Base-by-base conservation (phyloP, 1,284 basidiomycete species). In the Phellinidium pouzarii region DNA sequence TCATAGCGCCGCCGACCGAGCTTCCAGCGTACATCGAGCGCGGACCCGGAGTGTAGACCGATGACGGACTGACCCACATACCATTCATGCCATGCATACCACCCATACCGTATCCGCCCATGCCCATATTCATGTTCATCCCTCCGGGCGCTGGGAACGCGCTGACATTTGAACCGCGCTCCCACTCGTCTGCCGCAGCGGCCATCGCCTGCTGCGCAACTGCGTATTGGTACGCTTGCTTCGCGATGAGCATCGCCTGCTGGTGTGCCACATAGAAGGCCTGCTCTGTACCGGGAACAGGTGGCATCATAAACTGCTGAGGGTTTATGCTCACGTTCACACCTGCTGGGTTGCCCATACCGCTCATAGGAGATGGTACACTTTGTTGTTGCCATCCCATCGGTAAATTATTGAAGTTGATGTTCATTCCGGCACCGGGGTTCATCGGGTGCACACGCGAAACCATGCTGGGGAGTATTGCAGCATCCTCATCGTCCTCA, bases 171-270 rank as follows among this genome's bases (percentile, higher is more conserved):
- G 86, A 88, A 8, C 80, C 77, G 38, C 87, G 80, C 63, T 91
- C 89, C 89, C 89, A 91, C 62, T 91, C 87, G 48, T 91, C 89
- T 22, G 77, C 86, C 11, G 88, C 88, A 11, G 80, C 78, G 1
- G 80, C 82, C 77, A 91, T 84, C 9, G 89, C 89, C 60, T 91
- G 87, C 64, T 89, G 88, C 4, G 88, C 88, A 45, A 90, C 85
- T 8, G 87, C 84, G 71, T 84, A 80, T 66, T 91, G 87, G 63
- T 89, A 91, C 2, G 88, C 81, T 64, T 91, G 89, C 65, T 91
- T 91, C 48, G 88, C 88, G 48, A 75, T 71, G 67, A 87, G 71
- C 77, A 91, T 86, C 2, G 87, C 87, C 55, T 86, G 86, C 61
- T 89, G 87, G 64, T 91, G 87, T 11, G 87, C 87, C 3, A 72